Evolutionary conservation across 2,329 filamentous ascomycete species (phyloP).

Genomic region (Aureobasidium pullulans): DNA sequence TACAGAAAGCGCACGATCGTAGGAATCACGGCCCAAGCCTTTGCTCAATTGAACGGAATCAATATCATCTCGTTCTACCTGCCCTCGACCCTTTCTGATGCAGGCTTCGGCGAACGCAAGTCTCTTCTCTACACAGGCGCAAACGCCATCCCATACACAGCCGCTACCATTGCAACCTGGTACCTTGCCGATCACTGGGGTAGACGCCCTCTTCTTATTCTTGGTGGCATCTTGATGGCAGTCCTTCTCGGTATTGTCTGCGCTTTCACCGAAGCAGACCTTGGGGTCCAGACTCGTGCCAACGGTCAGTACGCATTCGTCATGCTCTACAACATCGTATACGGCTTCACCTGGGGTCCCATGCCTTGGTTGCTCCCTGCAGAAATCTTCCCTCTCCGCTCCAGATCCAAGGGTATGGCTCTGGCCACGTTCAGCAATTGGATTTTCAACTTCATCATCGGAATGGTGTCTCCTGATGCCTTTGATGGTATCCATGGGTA

Average conservation of each 20-base stretch:
- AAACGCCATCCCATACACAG: slow-evolving; percentile 80
- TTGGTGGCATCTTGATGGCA: slow-evolving; percentile 79
- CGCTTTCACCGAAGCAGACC: slow-evolving; percentile 68
- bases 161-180: slow-evolving; percentile 89
- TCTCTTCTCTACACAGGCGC: slow-evolving; percentile 93
- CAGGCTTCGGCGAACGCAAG: slow-evolving; percentile 78
- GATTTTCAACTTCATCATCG: slow-evolving; percentile 33
- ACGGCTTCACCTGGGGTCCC: slow-evolving; percentile 82
- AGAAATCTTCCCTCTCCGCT: slow-evolving; percentile 88
- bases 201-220: slow-evolving; percentile 74
- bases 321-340: slow-evolving; percentile 93
- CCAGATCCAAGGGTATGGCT: slow-evolving; percentile 90
- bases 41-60: slow-evolving; percentile 92
- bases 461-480: slow-evolving; percentile 37
- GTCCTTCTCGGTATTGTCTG: slow-evolving; percentile 78
- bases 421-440: slow-evolving; percentile 62
- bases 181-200: slow-evolving; percentile 90
- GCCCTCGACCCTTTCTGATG: slow-evolving; percentile 84
- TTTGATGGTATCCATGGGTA: slow-evolving; percentile 37
- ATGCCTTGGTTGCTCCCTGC: slow-evolving; percentile 96
- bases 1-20: slow-evolving; percentile 89
- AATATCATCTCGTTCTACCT: slow-evolving; percentile 98
- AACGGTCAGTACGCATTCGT: slow-evolving; percentile 82
- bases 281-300: slow-evolving; percentile 68
- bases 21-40: slow-evolving; percentile 89